Percentiles rank a stretch among this genome's conserved stretches.
These are phyloP conservation scores for Cladophialophora exuberans DNA, from an alignment of 2,329 filamentous ascomycete species.

Conservation along the genomic window DNA sequence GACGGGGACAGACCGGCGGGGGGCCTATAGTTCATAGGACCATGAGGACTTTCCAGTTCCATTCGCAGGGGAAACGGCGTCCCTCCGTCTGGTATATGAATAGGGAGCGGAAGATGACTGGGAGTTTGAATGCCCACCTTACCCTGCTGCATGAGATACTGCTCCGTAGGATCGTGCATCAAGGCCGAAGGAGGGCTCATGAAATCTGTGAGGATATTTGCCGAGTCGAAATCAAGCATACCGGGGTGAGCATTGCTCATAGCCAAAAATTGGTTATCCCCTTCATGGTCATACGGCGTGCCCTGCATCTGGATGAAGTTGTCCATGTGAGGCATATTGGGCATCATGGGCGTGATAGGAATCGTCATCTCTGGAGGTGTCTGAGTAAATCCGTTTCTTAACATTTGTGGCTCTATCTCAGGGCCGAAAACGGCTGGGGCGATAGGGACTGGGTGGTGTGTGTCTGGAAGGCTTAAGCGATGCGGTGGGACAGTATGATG, in stretches of 20 bases:
- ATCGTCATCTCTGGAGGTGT: slow-evolving; percentile 32
- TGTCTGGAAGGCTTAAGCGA: slow-evolving; percentile 29
- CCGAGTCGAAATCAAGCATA: slow-evolving; percentile 33
- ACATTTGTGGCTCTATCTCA: slow-evolving; percentile 29
- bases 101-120: slow-evolving; percentile 26
- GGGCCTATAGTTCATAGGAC: slow-evolving; percentile 22
- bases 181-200: slow-evolving; percentile 30
- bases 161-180: slow-evolving; percentile 30
- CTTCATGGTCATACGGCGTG: slow-evolving; percentile 29
- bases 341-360: slow-evolving; percentile 34
- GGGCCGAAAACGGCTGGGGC: slow-evolving; percentile 26
- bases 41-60: slow-evolving; percentile 27
- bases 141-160: slow-evolving; percentile 26
- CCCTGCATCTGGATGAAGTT: slow-evolving; percentile 32
- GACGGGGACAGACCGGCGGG: slow-evolving; percentile 30
- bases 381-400: slow-evolving; percentile 30
- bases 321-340: slow-evolving; percentile 33
- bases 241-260: slow-evolving; percentile 27
- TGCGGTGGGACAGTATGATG: slow-evolving; percentile 23
- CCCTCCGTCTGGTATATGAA: slow-evolving; percentile 26
- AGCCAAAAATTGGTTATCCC: slow-evolving; percentile 32
- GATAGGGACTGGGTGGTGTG: slow-evolving; percentile 29
- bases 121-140: slow-evolving; percentile 29
- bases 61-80: slow-evolving; percentile 24
- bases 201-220: slow-evolving; percentile 31